These are phyloP conservation scores for Omphalotus guepiniiformis DNA, from an alignment of 768 basidiomycete species.

Conservation along the genomic window DNA sequence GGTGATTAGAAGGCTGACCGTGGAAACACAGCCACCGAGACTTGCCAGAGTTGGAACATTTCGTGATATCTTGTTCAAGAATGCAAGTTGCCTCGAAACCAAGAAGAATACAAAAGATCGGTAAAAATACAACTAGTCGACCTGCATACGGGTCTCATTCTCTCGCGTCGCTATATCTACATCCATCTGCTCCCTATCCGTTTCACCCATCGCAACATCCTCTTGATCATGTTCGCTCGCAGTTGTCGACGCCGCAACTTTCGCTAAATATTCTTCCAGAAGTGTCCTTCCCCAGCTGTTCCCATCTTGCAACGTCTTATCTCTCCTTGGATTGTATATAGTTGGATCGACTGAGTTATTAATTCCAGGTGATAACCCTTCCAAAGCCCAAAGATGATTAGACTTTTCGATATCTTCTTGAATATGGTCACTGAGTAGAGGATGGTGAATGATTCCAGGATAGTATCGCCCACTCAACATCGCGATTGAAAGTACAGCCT, in stretches of 20 bases:
- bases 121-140: too few relatives aligned
- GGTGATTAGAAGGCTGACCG: too few relatives aligned
- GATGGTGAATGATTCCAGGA: constrained; percentile 63
- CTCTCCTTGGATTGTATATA: constrained; percentile 46
- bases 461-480: constrained; percentile 81
- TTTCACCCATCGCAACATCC: background rate
- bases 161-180: background rate
- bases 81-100: too few relatives aligned
- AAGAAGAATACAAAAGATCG: too few relatives aligned
- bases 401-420: constrained; percentile 34
- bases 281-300: constrained; percentile 42
- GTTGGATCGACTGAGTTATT: constrained; percentile 70
- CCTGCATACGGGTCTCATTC: background rate
- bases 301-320: constrained; percentile 60
- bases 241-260: constrained; percentile 24
- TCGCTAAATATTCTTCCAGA: constrained; percentile 36
- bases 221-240: constrained; percentile 7
- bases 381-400: constrained; percentile 64
- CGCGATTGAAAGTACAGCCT: constrained; percentile 64
- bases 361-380: constrained; percentile 64
- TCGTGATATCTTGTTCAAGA: too few relatives aligned
- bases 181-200: background rate
- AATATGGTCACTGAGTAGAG: constrained; percentile 44
- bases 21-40: too few relatives aligned
- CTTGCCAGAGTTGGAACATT: too few relatives aligned